Evolutionary conservation across 169 alveolate species (phyloP), one percentile per base, ranked within the genome.

Genomic region (Plasmodium coatneyi): DNA sequence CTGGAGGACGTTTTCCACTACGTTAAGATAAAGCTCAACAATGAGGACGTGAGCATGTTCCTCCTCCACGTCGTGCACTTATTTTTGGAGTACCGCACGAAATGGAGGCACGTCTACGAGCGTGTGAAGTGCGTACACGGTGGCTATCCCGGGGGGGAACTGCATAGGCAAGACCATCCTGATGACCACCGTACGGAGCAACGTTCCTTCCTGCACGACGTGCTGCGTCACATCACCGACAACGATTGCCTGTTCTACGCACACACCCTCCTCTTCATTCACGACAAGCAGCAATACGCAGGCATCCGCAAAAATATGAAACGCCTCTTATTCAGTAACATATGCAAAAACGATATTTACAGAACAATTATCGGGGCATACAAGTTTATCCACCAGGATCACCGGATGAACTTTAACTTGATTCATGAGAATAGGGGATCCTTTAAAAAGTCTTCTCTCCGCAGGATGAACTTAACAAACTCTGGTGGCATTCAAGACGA

Each of bases 241-340:
- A 43, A 79, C 32, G 93, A 87, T 52, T 78, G 79, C 43, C 80
- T 87, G n/a, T 87, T 87, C 71, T 76, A 89, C 72, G 32, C 94
- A 5, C 94, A 89, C 32, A 71, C 82, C 12, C 82, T 89, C 80
- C 80, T 89, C 30, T 89, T 60, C 71, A 89, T 89, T 22, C 90
- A 89, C 72, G 46, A 78, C 71, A 89, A 89, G 72, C 43, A 30
- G 25, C 79, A 79, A 49, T 89, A 60, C 81, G 82, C 52, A 78
- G 34, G 39, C 30, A 25, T 89, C 46, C 81, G 36, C 70, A 89
- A 89, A 66, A 79, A 79, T 89, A 89, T 89, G 87, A 78, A 89
- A 52, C 70, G 19, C 7, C 46, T 89, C 19, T 19, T 89, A 60
- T 79, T 89, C 79, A 56, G 56, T 12, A 79, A 89, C 71, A 32